Conservation (phyloP, 768 basidiomycete species). For the Kwoniella botswanensis region DNA sequence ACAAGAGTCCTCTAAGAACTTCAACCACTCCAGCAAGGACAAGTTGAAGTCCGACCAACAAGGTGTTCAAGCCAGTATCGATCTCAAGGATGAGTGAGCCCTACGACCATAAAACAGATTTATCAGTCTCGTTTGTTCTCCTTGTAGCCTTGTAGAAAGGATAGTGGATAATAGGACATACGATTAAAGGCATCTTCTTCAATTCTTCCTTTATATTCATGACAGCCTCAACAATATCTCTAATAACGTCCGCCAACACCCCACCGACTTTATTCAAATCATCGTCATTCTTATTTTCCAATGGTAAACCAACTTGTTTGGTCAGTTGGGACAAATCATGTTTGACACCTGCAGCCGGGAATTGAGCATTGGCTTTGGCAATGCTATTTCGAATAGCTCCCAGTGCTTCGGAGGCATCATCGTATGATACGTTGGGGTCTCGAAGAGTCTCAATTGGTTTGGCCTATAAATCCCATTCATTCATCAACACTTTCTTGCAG, state of each 20-base stretch:
- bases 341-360: constrained; percentile 14
- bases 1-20: constrained; percentile 22
- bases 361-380: constrained; percentile 7
- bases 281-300: constrained; percentile 8
- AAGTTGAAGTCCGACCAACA: constrained; percentile 30
- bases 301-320: constrained; percentile 10
- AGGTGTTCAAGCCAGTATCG: constrained; percentile 28
- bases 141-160: background rate
- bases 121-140: background rate
- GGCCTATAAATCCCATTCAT: background rate
- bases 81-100: constrained; percentile 29
- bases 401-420: constrained; percentile 3
- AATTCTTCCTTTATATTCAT: constrained; percentile 22
- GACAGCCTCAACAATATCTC: constrained; percentile 25
- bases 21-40: constrained; percentile 28
- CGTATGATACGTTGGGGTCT: constrained; percentile 13
- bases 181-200: constrained; percentile 29
- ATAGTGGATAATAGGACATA: background rate
- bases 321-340: constrained; percentile 16
- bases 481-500: background rate
- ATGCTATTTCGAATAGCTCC: constrained; percentile 12
- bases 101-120: constrained; percentile 7
- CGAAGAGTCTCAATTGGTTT: constrained; percentile 12
- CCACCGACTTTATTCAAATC: constrained; percentile 23
- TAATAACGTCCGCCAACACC: constrained; percentile 25